These are phyloP conservation scores for Magnaporthales sp. DNA, from an alignment of 2,329 filamentous ascomycete genomes.

Conservation along the genomic window DNA sequence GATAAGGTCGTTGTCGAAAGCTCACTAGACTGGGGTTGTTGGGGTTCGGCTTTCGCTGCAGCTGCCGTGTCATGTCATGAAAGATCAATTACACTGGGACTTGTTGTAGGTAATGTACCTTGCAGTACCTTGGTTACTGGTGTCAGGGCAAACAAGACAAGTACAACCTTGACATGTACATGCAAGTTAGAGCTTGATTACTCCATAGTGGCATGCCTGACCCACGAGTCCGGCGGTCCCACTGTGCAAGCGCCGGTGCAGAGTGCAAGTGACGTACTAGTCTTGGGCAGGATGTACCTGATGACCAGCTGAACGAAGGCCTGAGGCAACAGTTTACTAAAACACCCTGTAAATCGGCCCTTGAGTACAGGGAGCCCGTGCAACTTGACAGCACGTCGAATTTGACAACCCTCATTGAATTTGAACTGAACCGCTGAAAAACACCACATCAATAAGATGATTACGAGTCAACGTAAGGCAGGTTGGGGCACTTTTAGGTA, in stretches of 20 bases:
- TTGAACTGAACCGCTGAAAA: too few species aligned
- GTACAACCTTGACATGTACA: not conserved
- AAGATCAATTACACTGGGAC: not conserved
- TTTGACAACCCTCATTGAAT: too few species aligned
- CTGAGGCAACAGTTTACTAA: not conserved
- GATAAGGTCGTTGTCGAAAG: not conserved
- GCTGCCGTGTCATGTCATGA: not conserved
- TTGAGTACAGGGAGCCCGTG: too few species aligned
- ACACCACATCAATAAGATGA: too few species aligned
- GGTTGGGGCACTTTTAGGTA: too few species aligned
- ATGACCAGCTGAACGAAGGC: not conserved
- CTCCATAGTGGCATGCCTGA: not conserved
- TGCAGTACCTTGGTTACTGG: not conserved
- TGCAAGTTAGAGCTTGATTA: not conserved
- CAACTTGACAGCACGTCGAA: too few species aligned
- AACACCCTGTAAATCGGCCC: not conserved
- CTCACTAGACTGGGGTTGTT: not conserved
- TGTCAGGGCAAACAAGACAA: not conserved
- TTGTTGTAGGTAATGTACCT: not conserved
- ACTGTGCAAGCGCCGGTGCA: not conserved
- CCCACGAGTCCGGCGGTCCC: not conserved
- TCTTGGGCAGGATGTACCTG: not conserved
- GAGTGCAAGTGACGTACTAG: not conserved
- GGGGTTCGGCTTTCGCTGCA: not conserved
- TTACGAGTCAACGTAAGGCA: too few species aligned